Base-by-base conservation (phyloP, 164 flowering plant species). In the Echeveria elegans region DNA sequence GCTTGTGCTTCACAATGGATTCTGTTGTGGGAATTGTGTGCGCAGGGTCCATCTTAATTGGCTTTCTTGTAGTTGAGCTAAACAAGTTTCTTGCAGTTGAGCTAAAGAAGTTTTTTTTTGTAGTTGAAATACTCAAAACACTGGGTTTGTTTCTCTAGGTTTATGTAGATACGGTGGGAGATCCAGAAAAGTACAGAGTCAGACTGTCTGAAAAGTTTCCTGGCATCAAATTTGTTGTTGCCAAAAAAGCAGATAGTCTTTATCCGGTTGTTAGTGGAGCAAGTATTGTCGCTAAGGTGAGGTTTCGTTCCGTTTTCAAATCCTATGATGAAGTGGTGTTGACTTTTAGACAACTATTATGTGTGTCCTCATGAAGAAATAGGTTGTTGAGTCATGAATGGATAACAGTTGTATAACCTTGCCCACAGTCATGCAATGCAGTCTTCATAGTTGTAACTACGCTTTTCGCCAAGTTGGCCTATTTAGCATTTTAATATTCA, bases 231-330 rank as follows among this genome's bases (percentile, higher is more conserved):
- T 93, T 93, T 74, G 88, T 86, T 34, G 98, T 90, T 68, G 86
- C 96, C 43, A 93, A 93, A 82, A 93, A 93, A 79, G 98, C 98
- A 68, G 98, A 93, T 76, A 87, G 97, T 80, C 89, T 93, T 52
- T 93, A 86, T 77, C 97, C 96, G 38, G 97, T 88, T 72, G 98
- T 90, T 5, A 90, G 98, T 77, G 98, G 97, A 34, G 97, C 98
- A 38, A 90, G 98, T 71, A 93, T 90, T 69, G 97, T 85, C 59
- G 97, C 98, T 30, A 93, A 93, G 94, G 98, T 90, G 69, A 74
- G 60, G 15, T 14, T 2, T 52, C 23, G 41, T 38, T 15, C 68
- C 21, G 2, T 26, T 68, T n/a, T 67, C 26, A 29, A 43, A 31
- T 70, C 16, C 11, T 40, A 18, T 19, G 47, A 50, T 29, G 19